These are phyloP conservation scores for Pleodorina starrii DNA, from an alignment of 139 green algal species.

Conservation along the genomic window DNA sequence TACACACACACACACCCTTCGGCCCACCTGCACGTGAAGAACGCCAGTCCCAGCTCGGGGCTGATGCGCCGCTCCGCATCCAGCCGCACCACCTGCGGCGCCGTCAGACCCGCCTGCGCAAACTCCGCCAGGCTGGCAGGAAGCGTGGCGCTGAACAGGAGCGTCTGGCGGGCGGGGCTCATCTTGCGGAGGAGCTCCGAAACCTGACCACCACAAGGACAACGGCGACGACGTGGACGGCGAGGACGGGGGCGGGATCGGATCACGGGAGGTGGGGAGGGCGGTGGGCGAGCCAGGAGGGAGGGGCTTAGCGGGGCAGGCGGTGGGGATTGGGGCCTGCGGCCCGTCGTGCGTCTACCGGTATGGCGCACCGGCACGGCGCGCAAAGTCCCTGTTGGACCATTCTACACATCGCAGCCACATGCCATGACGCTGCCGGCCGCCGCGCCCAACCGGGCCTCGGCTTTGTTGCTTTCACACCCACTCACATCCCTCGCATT, in stretches of 20 bases:
- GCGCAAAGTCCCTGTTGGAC: no score
- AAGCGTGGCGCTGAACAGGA: conserved; percentile 98
- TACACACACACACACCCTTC: no score
- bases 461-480: no score
- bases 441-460: no score
- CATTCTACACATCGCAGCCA: no score
- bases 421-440: no score
- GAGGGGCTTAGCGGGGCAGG: background rate
- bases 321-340: no score
- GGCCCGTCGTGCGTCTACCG: no score
- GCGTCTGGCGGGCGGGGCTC: conserved; percentile 84
- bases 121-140: conserved; percentile 95
- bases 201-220: conserved; percentile 52
- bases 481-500: no score
- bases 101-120: conserved; percentile 69
- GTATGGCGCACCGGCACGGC: no score
- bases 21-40: conserved; percentile 85
- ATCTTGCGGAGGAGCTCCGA: conserved; percentile 83
- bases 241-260: no score
- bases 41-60: conserved; percentile 85
- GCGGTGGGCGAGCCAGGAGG: background rate
- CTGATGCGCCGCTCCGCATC: conserved; percentile 94
- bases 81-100: conserved; percentile 93
- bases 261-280: background rate
- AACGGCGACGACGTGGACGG: no score